Conservation (phyloP, 306 rosid genomes). For the Fragaria vesca region DNA sequence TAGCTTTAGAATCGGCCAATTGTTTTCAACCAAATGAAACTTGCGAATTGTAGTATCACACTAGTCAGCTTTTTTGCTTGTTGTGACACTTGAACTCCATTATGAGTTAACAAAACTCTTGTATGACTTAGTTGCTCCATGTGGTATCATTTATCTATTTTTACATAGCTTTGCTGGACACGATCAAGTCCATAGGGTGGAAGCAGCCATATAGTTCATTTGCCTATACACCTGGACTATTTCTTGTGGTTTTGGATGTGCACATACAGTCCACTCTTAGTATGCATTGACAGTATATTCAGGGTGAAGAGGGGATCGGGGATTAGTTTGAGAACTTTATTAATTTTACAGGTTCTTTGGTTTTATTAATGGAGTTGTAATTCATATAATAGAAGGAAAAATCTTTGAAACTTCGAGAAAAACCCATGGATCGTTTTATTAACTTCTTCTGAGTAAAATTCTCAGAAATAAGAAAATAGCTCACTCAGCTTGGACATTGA, state of each 20-base stretch:
- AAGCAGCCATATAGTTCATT: neutral
- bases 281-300: neutral
- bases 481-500: neutral
- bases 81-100: neutral
- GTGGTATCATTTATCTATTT: neutral
- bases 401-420: neutral
- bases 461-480: neutral
- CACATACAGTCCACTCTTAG: neutral
- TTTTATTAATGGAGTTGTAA: neutral
- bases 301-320: neutral
- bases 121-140: neutral
- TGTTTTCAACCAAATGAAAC: neutral
- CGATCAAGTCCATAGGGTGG: neutral
- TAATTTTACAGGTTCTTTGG: neutral
- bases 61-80: neutral
- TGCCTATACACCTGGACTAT: neutral
- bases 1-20: neutral
- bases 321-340: neutral
- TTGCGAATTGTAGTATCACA: neutral
- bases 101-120: neutral
- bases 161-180: neutral
- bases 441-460: neutral
- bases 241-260: constrained; percentile 5
- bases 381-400: neutral
- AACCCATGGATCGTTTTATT: neutral